Percentiles rank a stretch among this genome's conserved stretches.
phyloP scores from a whole-genome alignment of 2,329 filamentous ascomycete genomes.

The Hymenotorrendiella dingleyae region DNA sequence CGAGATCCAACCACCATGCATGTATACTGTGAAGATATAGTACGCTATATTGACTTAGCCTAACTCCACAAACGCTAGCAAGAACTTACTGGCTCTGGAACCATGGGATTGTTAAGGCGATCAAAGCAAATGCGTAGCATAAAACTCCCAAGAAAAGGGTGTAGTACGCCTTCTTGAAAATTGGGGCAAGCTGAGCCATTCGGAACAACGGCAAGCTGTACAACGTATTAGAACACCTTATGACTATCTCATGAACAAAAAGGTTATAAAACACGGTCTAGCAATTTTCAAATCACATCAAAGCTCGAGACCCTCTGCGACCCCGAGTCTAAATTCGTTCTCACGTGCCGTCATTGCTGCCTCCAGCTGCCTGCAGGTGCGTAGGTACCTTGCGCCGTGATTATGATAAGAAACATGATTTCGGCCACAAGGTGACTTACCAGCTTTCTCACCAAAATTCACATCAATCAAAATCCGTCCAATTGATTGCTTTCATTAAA shows the following conservation, averaged over 20 bases:
- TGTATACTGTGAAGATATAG: constrained; percentile 81
- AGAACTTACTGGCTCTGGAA: constrained; percentile 72
- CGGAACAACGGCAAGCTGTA: background rate
- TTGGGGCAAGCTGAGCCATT: constrained; percentile 34
- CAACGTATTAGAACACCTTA: constrained; percentile 1
- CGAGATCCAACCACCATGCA: constrained; percentile 64
- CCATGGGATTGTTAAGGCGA: constrained; percentile 58
- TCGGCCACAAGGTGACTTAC: background rate
- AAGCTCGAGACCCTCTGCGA: no score
- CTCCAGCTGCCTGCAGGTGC: background rate
- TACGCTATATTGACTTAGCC: constrained; percentile 40
- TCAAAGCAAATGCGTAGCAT: constrained; percentile 62
- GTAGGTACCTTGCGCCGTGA: background rate
- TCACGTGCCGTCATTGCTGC: background rate
- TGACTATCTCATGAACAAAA: no score
- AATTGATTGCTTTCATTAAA: no score
- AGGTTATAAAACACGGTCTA: no score
- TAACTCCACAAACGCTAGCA: background rate
- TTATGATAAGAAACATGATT: background rate
- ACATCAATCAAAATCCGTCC: no score
- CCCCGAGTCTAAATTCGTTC: no score
- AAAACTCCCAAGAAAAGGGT: constrained; percentile 53
- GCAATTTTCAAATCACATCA: no score
- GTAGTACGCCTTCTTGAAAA: constrained; percentile 42
- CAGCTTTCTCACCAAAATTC: no score